These are phyloP conservation scores for Setaria viridis DNA, from an alignment of 202 grass and related monocot genomes.

Conservation along the genomic window DNA sequence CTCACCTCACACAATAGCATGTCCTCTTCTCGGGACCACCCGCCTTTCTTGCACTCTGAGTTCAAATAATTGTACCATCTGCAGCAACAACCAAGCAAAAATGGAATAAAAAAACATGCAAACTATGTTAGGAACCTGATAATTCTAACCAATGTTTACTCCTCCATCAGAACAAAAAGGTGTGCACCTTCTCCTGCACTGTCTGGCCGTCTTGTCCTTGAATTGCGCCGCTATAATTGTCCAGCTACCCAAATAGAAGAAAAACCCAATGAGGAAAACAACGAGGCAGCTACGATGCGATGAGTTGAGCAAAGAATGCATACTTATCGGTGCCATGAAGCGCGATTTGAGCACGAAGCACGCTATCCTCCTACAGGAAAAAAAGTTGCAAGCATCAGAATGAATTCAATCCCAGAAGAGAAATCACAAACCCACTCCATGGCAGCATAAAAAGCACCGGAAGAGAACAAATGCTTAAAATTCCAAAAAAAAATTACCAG, in stretches of 20 bases:
- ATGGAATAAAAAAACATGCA: conserved; percentile 8
- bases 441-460: neutral
- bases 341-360: conserved; percentile 84
- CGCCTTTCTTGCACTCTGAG: conserved; percentile 98
- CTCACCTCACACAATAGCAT: conserved; percentile 94
- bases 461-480: neutral
- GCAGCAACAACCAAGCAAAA: conserved; percentile 32
- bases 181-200: conserved; percentile 88
- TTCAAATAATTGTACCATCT: conserved; percentile 99
- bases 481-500: neutral
- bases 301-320: conserved; percentile 8
- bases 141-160: neutral
- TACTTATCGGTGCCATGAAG: conserved; percentile 89
- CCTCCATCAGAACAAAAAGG: conserved; percentile 6
- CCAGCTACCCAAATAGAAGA: conserved; percentile 64
- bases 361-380: conserved; percentile 77
- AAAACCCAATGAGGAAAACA: neutral
- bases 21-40: conserved; percentile 93
- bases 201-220: conserved; percentile 92
- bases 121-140: neutral
- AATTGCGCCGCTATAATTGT: conserved; percentile 81
- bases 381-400: conserved; percentile 15
- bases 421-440: conserved; percentile 4
- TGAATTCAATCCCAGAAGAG: neutral
- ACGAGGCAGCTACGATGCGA: neutral